A percentile compares a stretch with the other conserved stretches of the same genome.
These are phyloP conservation scores for Isochrysis galbana DNA, from an alignment of 78 protist species.

Conservation along the genomic window DNA sequence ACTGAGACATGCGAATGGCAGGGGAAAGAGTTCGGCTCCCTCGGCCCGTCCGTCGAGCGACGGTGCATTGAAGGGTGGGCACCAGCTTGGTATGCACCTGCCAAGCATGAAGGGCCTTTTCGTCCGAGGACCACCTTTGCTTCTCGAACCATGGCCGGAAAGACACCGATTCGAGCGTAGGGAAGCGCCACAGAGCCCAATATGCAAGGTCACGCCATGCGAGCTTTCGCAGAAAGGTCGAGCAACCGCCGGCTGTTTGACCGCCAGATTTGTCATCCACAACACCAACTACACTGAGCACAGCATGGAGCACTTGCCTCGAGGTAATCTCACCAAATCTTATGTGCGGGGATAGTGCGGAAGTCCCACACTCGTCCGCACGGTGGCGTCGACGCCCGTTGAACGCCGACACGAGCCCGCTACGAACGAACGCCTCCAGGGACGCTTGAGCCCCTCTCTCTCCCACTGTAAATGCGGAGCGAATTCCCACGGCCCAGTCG, in stretches of 20 bases:
- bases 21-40: too few relatives aligned
- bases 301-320: not conserved
- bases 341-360: not conserved
- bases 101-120: not conserved
- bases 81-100: too few relatives aligned
- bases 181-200: not conserved
- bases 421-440: not conserved
- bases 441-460: not conserved
- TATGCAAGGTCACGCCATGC: not conserved
- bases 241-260: not conserved
- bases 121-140: not conserved
- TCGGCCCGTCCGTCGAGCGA: too few relatives aligned
- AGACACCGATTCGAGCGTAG: not conserved
- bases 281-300: not conserved
- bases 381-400: not conserved
- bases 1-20: too few relatives aligned
- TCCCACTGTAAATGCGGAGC: not conserved
- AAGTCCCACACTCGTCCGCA: not conserved
- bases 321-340: constrained; percentile 11
- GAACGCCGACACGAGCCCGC: not conserved
- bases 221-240: not conserved
- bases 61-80: too few relatives aligned
- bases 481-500: constrained; percentile 27
- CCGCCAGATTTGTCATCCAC: too few relatives aligned
- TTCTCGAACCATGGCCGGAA: not conserved